Evolutionary conservation across 495 filamentous ascomycete genomes (phyloP).

Genomic region (Tuber indicum): DNA sequence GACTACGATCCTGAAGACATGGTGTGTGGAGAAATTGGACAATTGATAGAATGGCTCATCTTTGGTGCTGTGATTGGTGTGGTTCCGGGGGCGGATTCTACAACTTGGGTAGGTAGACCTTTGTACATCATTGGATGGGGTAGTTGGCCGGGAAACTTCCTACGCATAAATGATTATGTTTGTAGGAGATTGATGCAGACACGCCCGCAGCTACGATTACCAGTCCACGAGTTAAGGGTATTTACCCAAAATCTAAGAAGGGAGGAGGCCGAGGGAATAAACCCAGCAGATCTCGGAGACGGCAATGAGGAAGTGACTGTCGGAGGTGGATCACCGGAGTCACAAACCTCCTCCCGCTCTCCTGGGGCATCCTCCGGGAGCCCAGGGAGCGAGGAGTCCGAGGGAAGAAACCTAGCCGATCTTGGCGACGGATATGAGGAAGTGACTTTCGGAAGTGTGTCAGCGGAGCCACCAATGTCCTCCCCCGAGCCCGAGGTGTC

Average conservation of each 20-base stretch:
- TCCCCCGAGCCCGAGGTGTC: no score
- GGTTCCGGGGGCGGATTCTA: no score
- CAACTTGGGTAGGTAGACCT: background rate
- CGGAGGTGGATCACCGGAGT: no score
- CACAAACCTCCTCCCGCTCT: constrained; percentile 1
- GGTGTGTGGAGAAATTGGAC: constrained; percentile 17
- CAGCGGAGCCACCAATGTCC: no score
- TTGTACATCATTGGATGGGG: constrained; percentile 16
- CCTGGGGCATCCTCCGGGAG: constrained; percentile 6
- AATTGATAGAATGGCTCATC: constrained; percentile 25
- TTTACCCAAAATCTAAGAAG: background rate
- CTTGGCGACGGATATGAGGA: no score
- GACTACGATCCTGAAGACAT: background rate
- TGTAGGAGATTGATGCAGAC: constrained; percentile 7
- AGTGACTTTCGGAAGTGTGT: no score
- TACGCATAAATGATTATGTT: background rate
- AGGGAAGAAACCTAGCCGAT: no score
- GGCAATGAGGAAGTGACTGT: background rate
- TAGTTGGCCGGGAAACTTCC: background rate
- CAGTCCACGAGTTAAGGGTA: constrained; percentile 5
- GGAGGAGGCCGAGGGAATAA: background rate
- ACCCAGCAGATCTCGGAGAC: no score
- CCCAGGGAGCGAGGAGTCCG: background rate
- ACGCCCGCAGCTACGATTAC: constrained; percentile 19
- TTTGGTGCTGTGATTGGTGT: constrained; percentile 7